phyloP scores from a whole-genome alignment of 1,284 basidiomycete genomes.

The Neotropicomus parvogracilis region DNA sequence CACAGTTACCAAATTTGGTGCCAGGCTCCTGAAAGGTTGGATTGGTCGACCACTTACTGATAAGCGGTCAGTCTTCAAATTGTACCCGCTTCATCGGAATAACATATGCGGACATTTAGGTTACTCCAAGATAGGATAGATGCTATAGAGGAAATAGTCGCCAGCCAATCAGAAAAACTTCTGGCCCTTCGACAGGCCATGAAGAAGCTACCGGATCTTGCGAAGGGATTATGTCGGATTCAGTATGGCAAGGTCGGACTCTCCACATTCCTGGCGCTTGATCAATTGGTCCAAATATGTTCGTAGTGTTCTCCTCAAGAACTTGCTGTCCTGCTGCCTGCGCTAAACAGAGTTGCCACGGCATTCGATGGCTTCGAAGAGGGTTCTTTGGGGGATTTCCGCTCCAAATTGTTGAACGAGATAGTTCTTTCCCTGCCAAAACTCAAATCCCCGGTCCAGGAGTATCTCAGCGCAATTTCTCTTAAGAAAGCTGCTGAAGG shows the following conservation, averaged over 20 bases:
- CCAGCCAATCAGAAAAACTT: conserved; percentile 53
- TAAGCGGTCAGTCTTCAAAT: conserved; percentile 47
- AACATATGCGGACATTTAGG: conserved; percentile 38
- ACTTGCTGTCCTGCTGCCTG: conserved; percentile 71
- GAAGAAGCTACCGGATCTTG: conserved; percentile 81
- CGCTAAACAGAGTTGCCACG: conserved; percentile 70
- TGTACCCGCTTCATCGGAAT: conserved; percentile 1
- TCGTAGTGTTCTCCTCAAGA: conserved; percentile 80
- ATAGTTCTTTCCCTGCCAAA: conserved; percentile 69
- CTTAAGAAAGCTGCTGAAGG: conserved; percentile 67
- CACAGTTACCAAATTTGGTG: conserved; percentile 87
- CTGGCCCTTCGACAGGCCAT: conserved; percentile 69
- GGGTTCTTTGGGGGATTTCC: conserved; percentile 52
- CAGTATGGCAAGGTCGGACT: conserved; percentile 80
- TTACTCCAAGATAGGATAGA: conserved; percentile 73
- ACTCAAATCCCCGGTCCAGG: conserved; percentile 53
- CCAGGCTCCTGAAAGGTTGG: conserved; percentile 82
- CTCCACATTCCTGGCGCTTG: background rate
- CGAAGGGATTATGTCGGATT: conserved; percentile 83
- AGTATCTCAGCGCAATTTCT: conserved; percentile 59
- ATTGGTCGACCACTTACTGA: conserved; percentile 83
- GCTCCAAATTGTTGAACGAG: conserved; percentile 65
- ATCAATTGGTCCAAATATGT: background rate
- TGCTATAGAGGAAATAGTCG: conserved; percentile 79
- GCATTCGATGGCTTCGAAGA: conserved; percentile 56